Conservation (phyloP, 768 basidiomycete genomes). For the Cantharellus anzutake region DNA sequence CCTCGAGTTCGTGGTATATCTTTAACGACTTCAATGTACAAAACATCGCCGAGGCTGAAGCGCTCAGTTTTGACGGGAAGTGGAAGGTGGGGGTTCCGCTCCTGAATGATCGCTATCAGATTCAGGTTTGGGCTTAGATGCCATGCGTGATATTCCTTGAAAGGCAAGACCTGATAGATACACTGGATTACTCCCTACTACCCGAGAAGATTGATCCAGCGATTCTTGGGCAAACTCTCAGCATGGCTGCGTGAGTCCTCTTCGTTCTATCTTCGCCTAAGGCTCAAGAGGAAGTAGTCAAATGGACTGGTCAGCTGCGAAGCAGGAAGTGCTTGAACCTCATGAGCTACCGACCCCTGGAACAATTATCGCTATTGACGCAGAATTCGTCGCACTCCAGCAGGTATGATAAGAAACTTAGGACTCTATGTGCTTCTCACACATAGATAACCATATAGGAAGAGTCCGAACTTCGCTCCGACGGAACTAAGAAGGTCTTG, state of each 20-base stretch:
- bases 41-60: slow-evolving; percentile 72
- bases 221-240: slow-evolving; percentile 37
- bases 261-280: neutral
- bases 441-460: slow-evolving; percentile 30
- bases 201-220: slow-evolving; percentile 48
- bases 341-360: slow-evolving; percentile 75
- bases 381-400: slow-evolving; percentile 95
- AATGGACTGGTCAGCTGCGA: slow-evolving; percentile 20
- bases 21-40: slow-evolving; percentile 94
- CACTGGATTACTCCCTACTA: slow-evolving; percentile 44
- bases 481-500: slow-evolving; percentile 83
- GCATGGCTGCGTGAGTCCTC: slow-evolving; percentile 6
- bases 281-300: neutral
- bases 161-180: slow-evolving; percentile 37
- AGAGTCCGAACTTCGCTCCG: slow-evolving; percentile 87
- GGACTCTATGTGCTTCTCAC: neutral
- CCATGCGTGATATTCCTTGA: slow-evolving; percentile 87
- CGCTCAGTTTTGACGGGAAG: slow-evolving; percentile 62
- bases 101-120: neutral
- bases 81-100: slow-evolving; percentile 65
- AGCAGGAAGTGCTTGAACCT: slow-evolving; percentile 50
- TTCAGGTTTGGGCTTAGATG: slow-evolving; percentile 21
- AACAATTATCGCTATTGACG: slow-evolving; percentile 85
- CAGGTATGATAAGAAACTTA: slow-evolving; percentile 30
- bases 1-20: slow-evolving; percentile 58